Percentiles rank a stretch among this genome's conserved stretches.
Conservation (phyloP, 2,329 filamentous ascomycete genomes). For the Penicillium janthinellum region DNA sequence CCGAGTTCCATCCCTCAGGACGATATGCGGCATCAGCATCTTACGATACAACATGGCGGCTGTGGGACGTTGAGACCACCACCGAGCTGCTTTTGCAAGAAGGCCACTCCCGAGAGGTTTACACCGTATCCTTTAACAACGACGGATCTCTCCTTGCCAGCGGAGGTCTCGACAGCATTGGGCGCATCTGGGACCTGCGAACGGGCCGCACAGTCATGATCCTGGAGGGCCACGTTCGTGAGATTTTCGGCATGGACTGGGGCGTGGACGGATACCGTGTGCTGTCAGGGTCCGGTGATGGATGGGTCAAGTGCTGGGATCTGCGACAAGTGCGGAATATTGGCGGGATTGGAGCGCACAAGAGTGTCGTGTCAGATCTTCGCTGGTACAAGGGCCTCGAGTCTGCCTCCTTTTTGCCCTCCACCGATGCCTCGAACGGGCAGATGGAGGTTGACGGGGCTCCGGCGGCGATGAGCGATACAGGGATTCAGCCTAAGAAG, state of each 20-base stretch:
- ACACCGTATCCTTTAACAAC: slow-evolving; percentile 82
- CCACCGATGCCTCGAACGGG: slow-evolving; percentile 67
- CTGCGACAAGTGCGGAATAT: slow-evolving; percentile 82
- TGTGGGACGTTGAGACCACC: slow-evolving; percentile 90
- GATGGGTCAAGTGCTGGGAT: slow-evolving; percentile 98
- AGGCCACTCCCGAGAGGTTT: slow-evolving; percentile 92
- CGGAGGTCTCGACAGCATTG: slow-evolving; percentile 92
- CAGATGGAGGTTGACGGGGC: slow-evolving; percentile 42
- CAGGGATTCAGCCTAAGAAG: slow-evolving; percentile 70
- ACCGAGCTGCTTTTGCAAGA: slow-evolving; percentile 87
- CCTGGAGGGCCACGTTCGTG: slow-evolving; percentile 87
- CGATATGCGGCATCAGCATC: slow-evolving; percentile 88
- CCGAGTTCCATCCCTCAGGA: slow-evolving; percentile 93
- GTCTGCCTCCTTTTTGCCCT: slow-evolving; percentile 63
- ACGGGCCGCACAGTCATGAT: slow-evolving; percentile 95
- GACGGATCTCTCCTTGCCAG: slow-evolving; percentile 90
- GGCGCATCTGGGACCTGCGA: slow-evolving; percentile 90
- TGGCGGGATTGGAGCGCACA: slow-evolving; percentile 87
- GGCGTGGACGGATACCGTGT: slow-evolving; percentile 87
- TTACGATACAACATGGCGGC: slow-evolving; percentile 92
- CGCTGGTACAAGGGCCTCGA: slow-evolving; percentile 91
- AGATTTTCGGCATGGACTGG: slow-evolving; percentile 94
- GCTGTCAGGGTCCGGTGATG: slow-evolving; percentile 87
- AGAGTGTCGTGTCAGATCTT: slow-evolving; percentile 86
- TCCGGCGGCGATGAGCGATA: slow-evolving; percentile 10